Conservation (phyloP, 2,329 filamentous ascomycete species). For the Ophiostoma quercus region DNA sequence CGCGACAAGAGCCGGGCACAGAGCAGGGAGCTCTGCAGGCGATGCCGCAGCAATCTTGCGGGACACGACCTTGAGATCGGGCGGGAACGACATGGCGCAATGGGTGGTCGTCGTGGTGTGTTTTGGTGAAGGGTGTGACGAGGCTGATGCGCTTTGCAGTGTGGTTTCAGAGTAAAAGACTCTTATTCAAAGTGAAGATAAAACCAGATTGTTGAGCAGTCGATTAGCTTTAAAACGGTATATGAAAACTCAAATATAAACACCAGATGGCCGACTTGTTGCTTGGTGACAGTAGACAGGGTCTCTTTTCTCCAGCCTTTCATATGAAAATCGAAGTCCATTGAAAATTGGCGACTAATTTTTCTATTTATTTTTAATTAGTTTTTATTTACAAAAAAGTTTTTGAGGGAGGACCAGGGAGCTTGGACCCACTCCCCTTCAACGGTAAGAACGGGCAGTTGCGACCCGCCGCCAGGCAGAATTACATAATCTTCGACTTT, state of each 20-base stretch:
- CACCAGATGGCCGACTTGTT: background rate
- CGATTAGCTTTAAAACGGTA: background rate
- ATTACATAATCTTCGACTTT: background rate
- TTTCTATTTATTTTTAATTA: slow-evolving; percentile 1
- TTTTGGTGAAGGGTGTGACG: background rate
- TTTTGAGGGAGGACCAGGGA: background rate
- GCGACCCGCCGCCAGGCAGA: background rate
- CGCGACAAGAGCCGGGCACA: slow-evolving; percentile 63
- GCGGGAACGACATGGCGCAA: slow-evolving; percentile 39
- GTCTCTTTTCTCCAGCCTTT: background rate
- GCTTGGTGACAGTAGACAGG: background rate
- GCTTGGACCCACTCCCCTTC: background rate
- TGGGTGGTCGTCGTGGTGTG: background rate
- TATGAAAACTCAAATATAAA: background rate
- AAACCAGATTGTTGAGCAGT: background rate
- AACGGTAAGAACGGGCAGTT: background rate
- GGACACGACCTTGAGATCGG: slow-evolving; percentile 61
- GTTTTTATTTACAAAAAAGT: slow-evolving; percentile 3
- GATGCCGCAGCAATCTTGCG: slow-evolving; percentile 67
- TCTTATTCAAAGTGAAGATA: background rate
- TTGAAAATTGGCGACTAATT: background rate
- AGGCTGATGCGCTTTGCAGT: background rate
- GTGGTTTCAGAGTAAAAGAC: background rate
- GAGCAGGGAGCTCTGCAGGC: slow-evolving; percentile 65
- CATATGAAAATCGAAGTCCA: background rate